Percentiles rank a stretch among this genome's conserved stretches.
Evolutionary conservation across 2,329 filamentous ascomycete species (phyloP).

Genomic region (Cercospora sp.): DNA sequence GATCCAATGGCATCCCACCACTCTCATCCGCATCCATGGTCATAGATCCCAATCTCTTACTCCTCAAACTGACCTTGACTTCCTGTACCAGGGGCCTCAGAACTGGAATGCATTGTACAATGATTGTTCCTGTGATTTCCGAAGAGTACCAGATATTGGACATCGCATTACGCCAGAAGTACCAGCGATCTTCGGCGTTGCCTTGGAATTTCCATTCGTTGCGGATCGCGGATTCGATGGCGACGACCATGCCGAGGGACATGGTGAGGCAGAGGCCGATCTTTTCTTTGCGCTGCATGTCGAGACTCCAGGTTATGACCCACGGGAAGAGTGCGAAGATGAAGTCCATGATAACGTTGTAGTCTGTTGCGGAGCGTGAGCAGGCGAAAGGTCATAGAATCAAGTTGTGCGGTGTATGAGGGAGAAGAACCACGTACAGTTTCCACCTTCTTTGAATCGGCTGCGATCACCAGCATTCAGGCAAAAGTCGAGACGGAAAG

Average conservation of each 20-base stretch:
- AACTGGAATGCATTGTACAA: constrained; percentile 57
- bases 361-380: constrained; percentile 40
- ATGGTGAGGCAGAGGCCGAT: constrained; percentile 53
- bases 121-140: constrained; percentile 56
- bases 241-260: constrained; percentile 54
- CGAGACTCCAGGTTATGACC: constrained; percentile 51
- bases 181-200: constrained; percentile 49
- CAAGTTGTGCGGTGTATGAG: not conserved
- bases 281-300: constrained; percentile 53
- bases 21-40: not conserved
- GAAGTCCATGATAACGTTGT: constrained; percentile 58
- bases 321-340: constrained; percentile 53
- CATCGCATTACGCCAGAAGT: constrained; percentile 52
- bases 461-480: constrained; percentile 43
- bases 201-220: constrained; percentile 53
- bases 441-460: constrained; percentile 54
- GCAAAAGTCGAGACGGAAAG: constrained; percentile 52
- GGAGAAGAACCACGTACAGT: constrained; percentile 42
- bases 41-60: constrained; percentile 35
- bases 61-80: constrained; percentile 43
- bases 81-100: constrained; percentile 51
- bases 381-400: not conserved
- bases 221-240: constrained; percentile 51
- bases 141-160: constrained; percentile 54
- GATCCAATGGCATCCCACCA: not conserved